These are phyloP conservation scores for Purpureocillium takamizusanense DNA, from an alignment of 2,329 filamentous ascomycete species.

Conservation along the genomic window DNA sequence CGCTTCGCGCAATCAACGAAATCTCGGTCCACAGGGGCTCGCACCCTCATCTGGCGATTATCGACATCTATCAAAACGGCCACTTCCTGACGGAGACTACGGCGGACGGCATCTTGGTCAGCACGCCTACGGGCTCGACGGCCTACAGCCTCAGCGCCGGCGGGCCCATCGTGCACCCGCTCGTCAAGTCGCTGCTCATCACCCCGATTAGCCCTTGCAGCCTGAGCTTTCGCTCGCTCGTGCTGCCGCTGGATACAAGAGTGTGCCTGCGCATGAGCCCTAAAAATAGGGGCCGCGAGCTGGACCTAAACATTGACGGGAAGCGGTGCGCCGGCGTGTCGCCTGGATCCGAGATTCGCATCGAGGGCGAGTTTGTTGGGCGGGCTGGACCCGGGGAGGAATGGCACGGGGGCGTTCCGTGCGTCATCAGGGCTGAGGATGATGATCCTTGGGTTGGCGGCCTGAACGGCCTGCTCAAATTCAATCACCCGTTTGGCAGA, in stretches of 20 bases:
- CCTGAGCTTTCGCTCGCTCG: constrained; percentile 83
- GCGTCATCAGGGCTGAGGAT: constrained; percentile 67
- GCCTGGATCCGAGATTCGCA: constrained; percentile 75
- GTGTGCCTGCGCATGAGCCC: constrained; percentile 75
- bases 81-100: constrained; percentile 89
- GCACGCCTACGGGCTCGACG: constrained; percentile 88
- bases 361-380: constrained; percentile 76
- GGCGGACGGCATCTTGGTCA: constrained; percentile 89
- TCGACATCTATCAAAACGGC: constrained; percentile 84
- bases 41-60: constrained; percentile 81
- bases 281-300: constrained; percentile 66
- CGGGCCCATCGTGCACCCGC: constrained; percentile 86
- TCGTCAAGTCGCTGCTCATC: constrained; percentile 79
- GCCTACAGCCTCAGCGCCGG: constrained; percentile 92
- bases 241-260: constrained; percentile 77
- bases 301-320: constrained; percentile 74
- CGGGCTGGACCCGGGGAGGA: constrained; percentile 29
- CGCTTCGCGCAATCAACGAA: constrained; percentile 79
- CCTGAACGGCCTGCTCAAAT: constrained; percentile 86
- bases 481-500: constrained; percentile 87
- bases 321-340: constrained; percentile 58
- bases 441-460: constrained; percentile 97
- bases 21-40: constrained; percentile 87
- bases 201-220: constrained; percentile 92
- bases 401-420: constrained; percentile 78